Percentiles rank a stretch among this genome's conserved stretches.
Conservation (phyloP, 2,329 filamentous ascomycete genomes). For the Verticillium zaregamsianum region DNA sequence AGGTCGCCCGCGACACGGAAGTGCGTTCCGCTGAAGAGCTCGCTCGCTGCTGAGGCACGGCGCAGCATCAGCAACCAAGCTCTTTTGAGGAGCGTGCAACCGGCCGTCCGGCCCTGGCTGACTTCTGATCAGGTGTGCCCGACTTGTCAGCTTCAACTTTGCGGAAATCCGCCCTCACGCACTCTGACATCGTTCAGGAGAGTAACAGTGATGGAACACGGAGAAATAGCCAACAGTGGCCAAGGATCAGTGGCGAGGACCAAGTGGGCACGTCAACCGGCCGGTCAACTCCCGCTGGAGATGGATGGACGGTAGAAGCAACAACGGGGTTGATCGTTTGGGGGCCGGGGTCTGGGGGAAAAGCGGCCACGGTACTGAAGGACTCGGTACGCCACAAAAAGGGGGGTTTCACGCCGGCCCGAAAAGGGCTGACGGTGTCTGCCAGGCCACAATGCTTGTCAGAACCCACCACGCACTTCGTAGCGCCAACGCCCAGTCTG, state of each 20-base stretch:
- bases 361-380: neutral
- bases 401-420: neutral
- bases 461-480: neutral
- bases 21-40: neutral
- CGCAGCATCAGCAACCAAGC: neutral
- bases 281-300: neutral
- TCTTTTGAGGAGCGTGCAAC: neutral
- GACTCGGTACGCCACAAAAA: neutral
- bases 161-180: neutral
- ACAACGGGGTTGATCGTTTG: neutral
- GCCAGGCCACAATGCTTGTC: neutral
- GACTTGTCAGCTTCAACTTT: neutral
- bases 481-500: neutral
- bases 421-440: neutral
- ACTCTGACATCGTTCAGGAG: neutral
- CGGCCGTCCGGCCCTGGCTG: neutral
- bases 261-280: neutral
- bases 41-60: neutral
- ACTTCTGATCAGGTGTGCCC: neutral
- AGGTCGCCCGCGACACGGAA: neutral
- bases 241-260: neutral
- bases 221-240: neutral
- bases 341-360: neutral
- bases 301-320: neutral
- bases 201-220: neutral